Base-by-base conservation (phyloP, 345 rosid genomes). In the Arabidopsis suecica region DNA sequence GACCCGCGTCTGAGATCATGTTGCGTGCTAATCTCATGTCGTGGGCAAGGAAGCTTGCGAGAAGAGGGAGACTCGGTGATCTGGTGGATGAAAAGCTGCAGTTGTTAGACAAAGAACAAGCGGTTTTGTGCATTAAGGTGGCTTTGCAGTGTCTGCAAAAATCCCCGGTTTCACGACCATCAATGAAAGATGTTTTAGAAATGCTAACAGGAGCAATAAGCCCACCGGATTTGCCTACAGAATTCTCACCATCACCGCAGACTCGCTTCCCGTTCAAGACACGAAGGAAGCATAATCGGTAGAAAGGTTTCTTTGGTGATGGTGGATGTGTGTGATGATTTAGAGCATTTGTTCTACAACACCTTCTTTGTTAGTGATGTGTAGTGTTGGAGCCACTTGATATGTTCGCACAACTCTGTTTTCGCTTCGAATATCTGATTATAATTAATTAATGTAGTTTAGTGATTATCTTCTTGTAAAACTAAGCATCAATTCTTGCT, bases 71-170 rank as follows among this genome's bases (percentile, higher is more conserved):
- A 76, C 86, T 94, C 16, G 75, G 87, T 58, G 98, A 94, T 69
- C 80, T 94, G 80, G 92, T 91, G 9, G 98, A 94, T 82, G 78
- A 78, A 44, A 83, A 83, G 38, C 65, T 90, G 61, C 73, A 84
- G 72, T 65, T 49, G 72, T 58, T 87, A 79, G 91, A 91, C 74
- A 55, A 65, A 65, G 97, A 88, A 42, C 91, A 94, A 76, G 97
- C 95, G 20, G 69, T 80, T 25, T 78, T 94, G 68, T 90, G 97
- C 79, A 84, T 88, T 40, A 91, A 90, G 9, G 90, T 94, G 32
- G 98, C 97, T 11, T 65, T 89, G 32, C 84, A 87, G 41, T 94
- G 98, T 78, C 77, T 94, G 88, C 98, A 94, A 68, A 91, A 83
- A 69, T 86, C 88, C 2, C 97, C 98, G 7, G 65, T 68, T 8